Conservation (phyloP, 345 rosid species). For the Eucalyptus polybractea region DNA sequence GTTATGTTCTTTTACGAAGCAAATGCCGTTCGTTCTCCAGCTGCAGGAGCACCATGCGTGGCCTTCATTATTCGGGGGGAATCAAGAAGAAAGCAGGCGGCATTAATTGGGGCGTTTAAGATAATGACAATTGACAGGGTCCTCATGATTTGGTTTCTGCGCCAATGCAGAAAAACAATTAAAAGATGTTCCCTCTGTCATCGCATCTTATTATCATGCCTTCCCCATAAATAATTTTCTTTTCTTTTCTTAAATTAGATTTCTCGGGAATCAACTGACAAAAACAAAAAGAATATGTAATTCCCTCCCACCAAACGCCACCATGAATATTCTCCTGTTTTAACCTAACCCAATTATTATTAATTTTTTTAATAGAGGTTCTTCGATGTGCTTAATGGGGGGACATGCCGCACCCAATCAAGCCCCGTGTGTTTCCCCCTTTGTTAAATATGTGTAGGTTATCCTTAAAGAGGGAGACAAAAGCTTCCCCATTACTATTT, state of each 20-base stretch:
- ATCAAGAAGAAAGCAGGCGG: neutral
- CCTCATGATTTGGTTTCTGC: neutral
- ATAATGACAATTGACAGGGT: neutral
- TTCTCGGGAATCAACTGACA: neutral
- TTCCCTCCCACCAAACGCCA: neutral
- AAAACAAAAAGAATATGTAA: neutral
- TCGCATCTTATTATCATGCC: neutral
- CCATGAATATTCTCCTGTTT: neutral
- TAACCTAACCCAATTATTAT: neutral
- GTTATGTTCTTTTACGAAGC: neutral
- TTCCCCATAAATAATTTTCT: neutral
- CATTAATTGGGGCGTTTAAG: neutral
- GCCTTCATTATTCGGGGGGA: neutral
- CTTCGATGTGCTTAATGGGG: neutral
- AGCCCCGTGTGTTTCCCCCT: neutral
- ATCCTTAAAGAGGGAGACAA: neutral
- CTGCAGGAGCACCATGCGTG: neutral
- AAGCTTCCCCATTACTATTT: neutral
- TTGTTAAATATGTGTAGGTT: neutral
- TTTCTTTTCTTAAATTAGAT: neutral
- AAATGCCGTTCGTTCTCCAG: neutral
- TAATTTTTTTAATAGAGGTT: neutral
- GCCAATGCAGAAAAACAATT: neutral
- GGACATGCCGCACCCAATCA: neutral
- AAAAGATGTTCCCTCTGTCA: neutral